A percentile compares a stretch with the other conserved stretches of the same genome.
Conservation (phyloP, 2,329 filamentous ascomycete genomes). For the Aspergillus proliferans region DNA sequence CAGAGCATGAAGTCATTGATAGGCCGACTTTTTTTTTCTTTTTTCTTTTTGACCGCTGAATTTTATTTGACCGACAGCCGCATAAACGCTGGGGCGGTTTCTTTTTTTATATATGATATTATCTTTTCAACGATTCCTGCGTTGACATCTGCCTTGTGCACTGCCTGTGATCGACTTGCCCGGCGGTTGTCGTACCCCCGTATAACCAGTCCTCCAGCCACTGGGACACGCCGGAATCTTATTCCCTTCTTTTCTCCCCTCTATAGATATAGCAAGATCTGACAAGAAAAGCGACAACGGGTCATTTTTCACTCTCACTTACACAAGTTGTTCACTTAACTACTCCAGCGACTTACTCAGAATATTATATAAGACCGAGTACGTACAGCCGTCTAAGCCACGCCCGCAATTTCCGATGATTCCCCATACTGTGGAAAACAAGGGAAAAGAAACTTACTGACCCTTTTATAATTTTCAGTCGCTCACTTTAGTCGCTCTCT, state of each 20-base stretch:
- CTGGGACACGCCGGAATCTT: too few species aligned
- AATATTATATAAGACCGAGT: not conserved
- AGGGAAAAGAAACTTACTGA: not conserved
- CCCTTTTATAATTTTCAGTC: not conserved
- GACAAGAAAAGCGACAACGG: not conserved
- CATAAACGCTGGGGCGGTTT: not conserved
- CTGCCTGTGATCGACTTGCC: too few species aligned
- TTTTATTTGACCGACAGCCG: not conserved
- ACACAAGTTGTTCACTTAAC: not conserved
- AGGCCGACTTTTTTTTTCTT: not conserved
- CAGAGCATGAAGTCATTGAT: not conserved
- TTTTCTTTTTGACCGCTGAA: not conserved
- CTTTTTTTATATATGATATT: not conserved
- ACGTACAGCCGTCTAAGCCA: constrained; percentile 8
- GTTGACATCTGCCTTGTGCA: too few species aligned
- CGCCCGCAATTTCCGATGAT: constrained; percentile 10
- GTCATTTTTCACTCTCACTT: too few species aligned
- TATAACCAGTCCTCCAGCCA: too few species aligned
- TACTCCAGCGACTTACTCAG: not conserved
- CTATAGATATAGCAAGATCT: too few species aligned
- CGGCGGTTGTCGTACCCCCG: too few species aligned
- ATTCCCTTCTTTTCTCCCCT: too few species aligned
- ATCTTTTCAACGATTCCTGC: too few species aligned
- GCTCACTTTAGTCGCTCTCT: not conserved
- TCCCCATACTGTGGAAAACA: not conserved